phyloP scores from a whole-genome alignment of 179 eudicot genomes.

The Heliamphora pulchella region DNA sequence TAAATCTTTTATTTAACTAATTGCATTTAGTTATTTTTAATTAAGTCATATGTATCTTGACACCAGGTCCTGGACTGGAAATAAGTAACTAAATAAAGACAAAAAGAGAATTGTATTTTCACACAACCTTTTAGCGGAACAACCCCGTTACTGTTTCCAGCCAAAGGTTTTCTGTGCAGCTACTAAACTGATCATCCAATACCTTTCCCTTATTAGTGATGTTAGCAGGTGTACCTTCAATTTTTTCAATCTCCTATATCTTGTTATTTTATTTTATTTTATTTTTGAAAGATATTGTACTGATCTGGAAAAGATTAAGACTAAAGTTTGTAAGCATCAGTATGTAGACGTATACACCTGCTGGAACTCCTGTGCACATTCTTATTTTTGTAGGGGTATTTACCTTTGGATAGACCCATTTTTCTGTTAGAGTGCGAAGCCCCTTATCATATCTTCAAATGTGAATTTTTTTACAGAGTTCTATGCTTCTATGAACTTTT shows the following conservation, averaged over 20 bases:
- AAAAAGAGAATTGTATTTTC: not conserved
- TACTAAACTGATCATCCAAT: not conserved
- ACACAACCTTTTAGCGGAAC: not conserved
- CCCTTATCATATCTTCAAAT: not conserved
- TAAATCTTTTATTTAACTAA: not conserved
- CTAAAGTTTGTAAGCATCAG: not conserved
- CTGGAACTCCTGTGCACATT: not conserved
- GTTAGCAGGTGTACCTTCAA: not conserved
- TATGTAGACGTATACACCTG: not conserved
- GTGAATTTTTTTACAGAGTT: not conserved
- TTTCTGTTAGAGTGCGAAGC: not conserved
- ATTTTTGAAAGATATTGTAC: not conserved
- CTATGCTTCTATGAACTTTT: not conserved
- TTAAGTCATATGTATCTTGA: not conserved
- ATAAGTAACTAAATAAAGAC: not conserved
- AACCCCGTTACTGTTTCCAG: not conserved
- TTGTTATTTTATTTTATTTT: not conserved
- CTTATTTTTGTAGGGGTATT: not conserved
- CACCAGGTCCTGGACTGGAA: not conserved
- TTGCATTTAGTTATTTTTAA: not conserved
- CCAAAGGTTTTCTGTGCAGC: not conserved
- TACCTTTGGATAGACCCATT: not conserved
- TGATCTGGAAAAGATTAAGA: not conserved
- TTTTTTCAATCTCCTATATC: not conserved
- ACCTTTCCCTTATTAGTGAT: not conserved